phyloP scores from a whole-genome alignment of 2,329 filamentous ascomycete genomes.

The Exophiala phaeomuriformis region DNA sequence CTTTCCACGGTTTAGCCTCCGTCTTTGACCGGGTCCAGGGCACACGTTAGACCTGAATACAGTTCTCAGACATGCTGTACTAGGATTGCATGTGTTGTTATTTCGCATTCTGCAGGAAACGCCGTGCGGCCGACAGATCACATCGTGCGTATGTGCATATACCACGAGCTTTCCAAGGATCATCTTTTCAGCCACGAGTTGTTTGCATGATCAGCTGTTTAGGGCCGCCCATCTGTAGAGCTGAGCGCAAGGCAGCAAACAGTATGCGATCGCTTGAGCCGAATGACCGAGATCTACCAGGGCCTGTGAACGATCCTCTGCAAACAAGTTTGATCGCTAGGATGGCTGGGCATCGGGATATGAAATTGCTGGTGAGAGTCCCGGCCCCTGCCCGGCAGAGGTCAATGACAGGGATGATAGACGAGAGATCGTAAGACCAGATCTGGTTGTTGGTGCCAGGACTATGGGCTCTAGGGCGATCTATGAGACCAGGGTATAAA shows the following conservation, averaged over 20 bases:
- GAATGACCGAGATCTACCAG: not conserved
- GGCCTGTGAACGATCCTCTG: not conserved
- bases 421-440: constrained; percentile 21
- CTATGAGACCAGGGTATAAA: constrained; percentile 2
- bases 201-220: not conserved
- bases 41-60: not conserved
- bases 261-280: not conserved
- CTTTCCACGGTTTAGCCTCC: not conserved
- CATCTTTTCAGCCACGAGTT: not conserved
- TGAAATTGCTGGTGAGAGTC: not conserved
- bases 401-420: constrained; percentile 15
- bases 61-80: too few relatives aligned
- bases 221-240: not conserved
- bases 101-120: not conserved
- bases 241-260: not conserved
- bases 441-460: constrained; percentile 14
- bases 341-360: not conserved
- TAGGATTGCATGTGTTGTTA: not conserved
- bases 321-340: not conserved
- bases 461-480: constrained; percentile 13
- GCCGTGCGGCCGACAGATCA: too few relatives aligned
- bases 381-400: not conserved
- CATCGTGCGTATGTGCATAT: too few relatives aligned
- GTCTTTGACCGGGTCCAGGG: not conserved
- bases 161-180: too few relatives aligned